Evolutionary conservation across 1,139 yeast species (phyloP).

Genomic region (Scheffersomyces illinoinensis): DNA sequence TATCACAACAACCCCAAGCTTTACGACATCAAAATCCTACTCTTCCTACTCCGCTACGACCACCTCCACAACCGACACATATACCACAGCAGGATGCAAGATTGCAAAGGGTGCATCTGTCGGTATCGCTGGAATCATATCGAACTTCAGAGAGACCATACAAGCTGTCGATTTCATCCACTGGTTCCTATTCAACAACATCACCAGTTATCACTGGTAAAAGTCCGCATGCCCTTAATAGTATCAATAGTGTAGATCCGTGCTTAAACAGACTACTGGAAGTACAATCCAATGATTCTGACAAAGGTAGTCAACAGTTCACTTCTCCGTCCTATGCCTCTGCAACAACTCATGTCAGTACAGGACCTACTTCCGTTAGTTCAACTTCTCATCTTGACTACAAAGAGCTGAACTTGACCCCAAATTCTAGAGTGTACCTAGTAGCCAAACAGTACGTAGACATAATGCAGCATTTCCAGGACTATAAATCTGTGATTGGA

Average conservation of each 20-base stretch:
- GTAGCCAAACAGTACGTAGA: neutral
- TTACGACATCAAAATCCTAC: neutral
- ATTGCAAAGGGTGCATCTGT: neutral
- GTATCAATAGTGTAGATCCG: neutral
- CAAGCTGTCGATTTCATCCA: neutral
- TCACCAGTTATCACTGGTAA: neutral
- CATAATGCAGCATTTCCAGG: neutral
- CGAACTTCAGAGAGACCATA: neutral
- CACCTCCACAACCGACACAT: neutral
- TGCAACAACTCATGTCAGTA: neutral
- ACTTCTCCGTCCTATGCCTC: neutral
- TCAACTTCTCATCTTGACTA: neutral
- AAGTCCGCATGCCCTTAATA: neutral
- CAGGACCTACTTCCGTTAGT: neutral
- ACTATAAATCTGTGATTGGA: constrained; percentile 5
- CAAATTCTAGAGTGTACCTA: neutral
- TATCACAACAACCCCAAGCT: too few species aligned
- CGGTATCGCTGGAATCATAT: neutral
- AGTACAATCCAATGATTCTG: neutral
- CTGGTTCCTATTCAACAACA: neutral
- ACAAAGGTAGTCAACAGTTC: neutral
- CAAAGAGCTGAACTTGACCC: neutral
- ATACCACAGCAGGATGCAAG: neutral
- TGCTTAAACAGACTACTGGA: neutral
- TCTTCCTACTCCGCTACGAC: neutral